Evolutionary conservation across 352 stramenopile genomes (phyloP).

Genomic region (Phytopythium helicoides): DNA sequence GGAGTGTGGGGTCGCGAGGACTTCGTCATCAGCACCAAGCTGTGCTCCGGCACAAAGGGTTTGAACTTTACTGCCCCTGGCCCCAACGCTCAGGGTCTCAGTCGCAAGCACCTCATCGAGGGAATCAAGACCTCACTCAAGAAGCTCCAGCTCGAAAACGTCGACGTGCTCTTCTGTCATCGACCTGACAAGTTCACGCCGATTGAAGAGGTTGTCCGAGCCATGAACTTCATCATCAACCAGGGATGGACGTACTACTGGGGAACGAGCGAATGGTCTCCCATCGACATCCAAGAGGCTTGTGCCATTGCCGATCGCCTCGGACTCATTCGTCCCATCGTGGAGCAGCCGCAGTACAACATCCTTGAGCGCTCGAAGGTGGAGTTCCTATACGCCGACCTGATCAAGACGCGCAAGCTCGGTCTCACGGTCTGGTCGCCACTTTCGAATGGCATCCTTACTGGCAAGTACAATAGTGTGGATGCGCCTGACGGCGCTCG

Average conservation of each 20-base stretch:
- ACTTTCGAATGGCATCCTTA: slow-evolving; percentile 39
- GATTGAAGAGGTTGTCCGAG: slow-evolving; percentile 21
- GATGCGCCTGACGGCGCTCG: slow-evolving; percentile 24
- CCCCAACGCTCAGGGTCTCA: slow-evolving; percentile 18
- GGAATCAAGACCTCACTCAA: no score
- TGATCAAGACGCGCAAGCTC: slow-evolving; percentile 59
- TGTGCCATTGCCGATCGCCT: no score
- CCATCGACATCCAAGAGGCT: no score
- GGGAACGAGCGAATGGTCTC: no score
- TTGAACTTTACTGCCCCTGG: slow-evolving; percentile 12
- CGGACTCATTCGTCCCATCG: no score
- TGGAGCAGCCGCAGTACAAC: no score
- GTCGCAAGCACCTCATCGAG: no score
- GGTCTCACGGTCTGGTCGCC: slow-evolving; percentile 57
- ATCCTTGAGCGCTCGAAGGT: no score
- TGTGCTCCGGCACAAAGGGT: slow-evolving; percentile 26
- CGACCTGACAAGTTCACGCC: slow-evolving; percentile 31
- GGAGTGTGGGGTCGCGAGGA: slow-evolving; percentile 31
- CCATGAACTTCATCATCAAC: slow-evolving; percentile 68
- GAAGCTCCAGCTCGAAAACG: slow-evolving; percentile 19
- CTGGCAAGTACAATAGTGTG: slow-evolving; percentile 50
- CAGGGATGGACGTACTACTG: no score
- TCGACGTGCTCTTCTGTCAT: slow-evolving; percentile 54
- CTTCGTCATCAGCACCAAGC: slow-evolving; percentile 49
- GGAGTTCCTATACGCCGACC: slow-evolving; percentile 52